Base-by-base conservation (phyloP, 2,329 filamentous ascomycete species). In the Aureobasidium sp. region DNA sequence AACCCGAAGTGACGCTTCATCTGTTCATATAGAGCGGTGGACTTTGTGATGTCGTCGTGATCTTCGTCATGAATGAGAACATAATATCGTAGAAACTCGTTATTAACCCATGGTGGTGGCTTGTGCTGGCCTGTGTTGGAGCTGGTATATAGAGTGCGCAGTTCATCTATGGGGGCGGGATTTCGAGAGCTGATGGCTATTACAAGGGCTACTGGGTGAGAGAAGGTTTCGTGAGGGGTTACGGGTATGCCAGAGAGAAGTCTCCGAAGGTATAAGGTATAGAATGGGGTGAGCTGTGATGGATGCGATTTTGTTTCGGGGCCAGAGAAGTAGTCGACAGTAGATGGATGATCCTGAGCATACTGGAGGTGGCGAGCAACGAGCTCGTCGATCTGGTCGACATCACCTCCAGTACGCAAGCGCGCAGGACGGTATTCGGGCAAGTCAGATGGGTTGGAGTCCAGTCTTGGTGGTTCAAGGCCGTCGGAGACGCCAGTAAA, bases 1-100 rank as follows among this genome's bases (percentile, higher is more conserved):
- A 97, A 79, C 1, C 94, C 94, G 66, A 99, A 90, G 75, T 97
- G 91, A n/a, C 94, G 86, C 76, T 97, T 99, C 95, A 99, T 99
- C 74, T 97, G 91, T 69, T 99, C 94, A 74, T 96, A 99, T 32
- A 97, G 80, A 20, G 86, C 84, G 74, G 93, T 93, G 13, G 92
- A 96, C 75, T 92, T 89, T 41, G 85, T 85, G 65, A 97, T 96
- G 72, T 99, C 92, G 71, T 96, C 93, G 65, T 86, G 86, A 71
- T 99, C 94, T 76, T 99, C 95, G 69, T 99, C 94, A 70, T 99
- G 94, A 20, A 99, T 88, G 46, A 99, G 80, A 17, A 99, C 90
- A 75, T 99, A 99, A 75, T 99, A 99, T 66, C 94, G 85, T 66
- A 99, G 79, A 73, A 94, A 99, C 65, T 97, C 92, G 34, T 89